These are phyloP conservation scores for Camelina hispida DNA, from an alignment of 345 rosid species.

Conservation along the genomic window DNA sequence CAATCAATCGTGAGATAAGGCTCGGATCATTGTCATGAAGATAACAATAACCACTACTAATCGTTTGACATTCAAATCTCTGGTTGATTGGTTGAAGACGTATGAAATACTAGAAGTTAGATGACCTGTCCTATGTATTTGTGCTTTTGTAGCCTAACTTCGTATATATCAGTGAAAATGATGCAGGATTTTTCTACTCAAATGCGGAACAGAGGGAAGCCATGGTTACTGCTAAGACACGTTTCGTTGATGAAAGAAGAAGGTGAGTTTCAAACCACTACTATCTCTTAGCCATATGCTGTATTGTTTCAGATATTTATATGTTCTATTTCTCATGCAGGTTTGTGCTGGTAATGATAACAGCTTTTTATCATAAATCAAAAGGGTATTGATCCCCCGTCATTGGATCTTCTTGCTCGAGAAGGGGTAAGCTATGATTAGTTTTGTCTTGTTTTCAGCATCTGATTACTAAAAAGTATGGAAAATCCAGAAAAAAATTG, in stretches of 20 bases:
- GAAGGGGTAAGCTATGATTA: conserved; percentile 77
- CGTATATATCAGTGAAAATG: conserved; percentile 72
- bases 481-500: neutral
- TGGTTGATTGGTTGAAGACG: neutral
- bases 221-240: conserved; percentile 96
- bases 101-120: conserved; percentile 18
- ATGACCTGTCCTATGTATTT: neutral
- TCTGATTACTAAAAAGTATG: neutral
- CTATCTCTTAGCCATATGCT: conserved; percentile 1
- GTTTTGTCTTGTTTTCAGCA: neutral
- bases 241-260: conserved; percentile 80
- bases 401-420: conserved; percentile 90
- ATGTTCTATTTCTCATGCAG: conserved; percentile 51
- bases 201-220: conserved; percentile 98
- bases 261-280: conserved; percentile 50
- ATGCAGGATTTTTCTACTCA: conserved; percentile 99
- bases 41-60: too few relatives aligned
- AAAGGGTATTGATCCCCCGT: conserved; percentile 98
- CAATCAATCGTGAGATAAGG: too few relatives aligned
- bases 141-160: conserved; percentile 46
- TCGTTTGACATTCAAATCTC: neutral
- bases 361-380: conserved; percentile 90
- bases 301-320: conserved; percentile 11
- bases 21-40: too few relatives aligned
- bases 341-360: conserved; percentile 83